Evolutionary conservation across 2,329 filamentous ascomycete genomes (phyloP).

Genomic region (Microascus cirrosus): DNA sequence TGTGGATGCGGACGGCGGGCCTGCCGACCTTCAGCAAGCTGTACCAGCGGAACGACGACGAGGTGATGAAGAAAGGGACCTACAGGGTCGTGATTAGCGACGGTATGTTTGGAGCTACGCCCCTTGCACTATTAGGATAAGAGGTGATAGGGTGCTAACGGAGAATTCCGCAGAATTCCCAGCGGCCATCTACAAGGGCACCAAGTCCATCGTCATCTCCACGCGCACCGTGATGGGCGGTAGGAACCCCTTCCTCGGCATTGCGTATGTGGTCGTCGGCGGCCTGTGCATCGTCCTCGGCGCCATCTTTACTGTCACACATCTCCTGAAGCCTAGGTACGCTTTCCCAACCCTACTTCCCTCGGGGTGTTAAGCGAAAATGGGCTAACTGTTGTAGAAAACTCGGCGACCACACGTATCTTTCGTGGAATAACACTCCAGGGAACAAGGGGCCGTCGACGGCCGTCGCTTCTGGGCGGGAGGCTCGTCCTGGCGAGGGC

Average conservation of each 20-base stretch:
- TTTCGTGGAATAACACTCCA: slow-evolving; percentile 76
- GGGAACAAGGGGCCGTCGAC: slow-evolving; percentile 28
- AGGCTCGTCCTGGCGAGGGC: slow-evolving; percentile 31
- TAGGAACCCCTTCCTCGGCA: slow-evolving; percentile 89
- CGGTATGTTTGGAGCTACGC: slow-evolving; percentile 47
- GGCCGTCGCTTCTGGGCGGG: slow-evolving; percentile 44
- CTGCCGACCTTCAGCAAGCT: slow-evolving; percentile 92
- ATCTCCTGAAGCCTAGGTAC: slow-evolving; percentile 82
- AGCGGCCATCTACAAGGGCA: slow-evolving; percentile 68
- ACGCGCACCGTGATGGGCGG: slow-evolving; percentile 90
- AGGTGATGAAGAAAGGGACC: slow-evolving; percentile 54
- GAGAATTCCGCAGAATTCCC: slow-evolving; percentile 62
- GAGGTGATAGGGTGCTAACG: not conserved
- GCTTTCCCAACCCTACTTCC: slow-evolving; percentile 15
- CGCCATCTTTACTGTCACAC: slow-evolving; percentile 76
- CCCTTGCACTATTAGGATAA: not conserved
- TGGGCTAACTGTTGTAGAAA: slow-evolving; percentile 48
- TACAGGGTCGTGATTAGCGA: slow-evolving; percentile 71
- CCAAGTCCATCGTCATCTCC: slow-evolving; percentile 80
- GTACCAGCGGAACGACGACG: slow-evolving; percentile 67
- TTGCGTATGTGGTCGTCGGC: slow-evolving; percentile 89
- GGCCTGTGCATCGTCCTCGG: slow-evolving; percentile 87
- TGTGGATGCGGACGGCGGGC: slow-evolving; percentile 98
- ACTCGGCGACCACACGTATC: slow-evolving; percentile 93
- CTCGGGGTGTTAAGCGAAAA: not conserved